Conservation (phyloP, 1,139 yeast genomes). For the Debaryomyces sp. region DNA sequence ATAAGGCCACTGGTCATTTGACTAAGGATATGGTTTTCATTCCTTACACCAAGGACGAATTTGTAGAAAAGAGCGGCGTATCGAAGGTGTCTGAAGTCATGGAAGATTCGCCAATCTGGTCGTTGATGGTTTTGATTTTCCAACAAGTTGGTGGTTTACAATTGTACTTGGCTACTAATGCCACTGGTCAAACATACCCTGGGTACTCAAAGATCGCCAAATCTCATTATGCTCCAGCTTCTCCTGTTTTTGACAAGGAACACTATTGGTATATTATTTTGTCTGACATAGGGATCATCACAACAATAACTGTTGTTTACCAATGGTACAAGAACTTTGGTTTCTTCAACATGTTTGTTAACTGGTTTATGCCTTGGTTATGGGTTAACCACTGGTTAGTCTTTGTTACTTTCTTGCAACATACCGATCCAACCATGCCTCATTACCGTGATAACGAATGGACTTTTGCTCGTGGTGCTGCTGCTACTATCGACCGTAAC, state of each 20-base stretch:
- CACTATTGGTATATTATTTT: constrained; percentile 72
- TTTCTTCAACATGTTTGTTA: constrained; percentile 60
- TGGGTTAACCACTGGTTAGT: constrained; percentile 92
- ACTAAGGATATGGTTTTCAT: constrained; percentile 82
- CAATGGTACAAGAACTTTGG: constrained; percentile 68
- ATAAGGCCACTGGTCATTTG: constrained; percentile 84
- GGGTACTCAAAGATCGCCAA: constrained; percentile 48
- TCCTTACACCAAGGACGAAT: constrained; percentile 66
- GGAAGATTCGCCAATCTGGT: constrained; percentile 74
- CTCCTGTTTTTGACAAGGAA: constrained; percentile 71
- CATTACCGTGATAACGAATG: constrained; percentile 76
- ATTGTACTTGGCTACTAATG: constrained; percentile 65
- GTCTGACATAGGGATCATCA: constrained; percentile 70
- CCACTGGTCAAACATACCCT: constrained; percentile 72
- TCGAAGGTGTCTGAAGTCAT: constrained; percentile 56
- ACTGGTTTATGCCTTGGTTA: constrained; percentile 78
- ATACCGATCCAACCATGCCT: constrained; percentile 79
- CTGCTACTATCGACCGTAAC: constrained; percentile 83
- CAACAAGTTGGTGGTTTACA: constrained; percentile 84
- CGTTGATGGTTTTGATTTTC: constrained; percentile 55
- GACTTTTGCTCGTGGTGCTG: constrained; percentile 90
- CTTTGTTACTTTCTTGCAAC: constrained; percentile 82
- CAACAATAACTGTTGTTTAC: constrained; percentile 58
- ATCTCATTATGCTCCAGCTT: constrained; percentile 69
- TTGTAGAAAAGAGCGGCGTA: constrained; percentile 41